These are phyloP conservation scores for Ceratobasidium sp. DNA, from an alignment of 1,284 basidiomycete species.

Conservation along the genomic window DNA sequence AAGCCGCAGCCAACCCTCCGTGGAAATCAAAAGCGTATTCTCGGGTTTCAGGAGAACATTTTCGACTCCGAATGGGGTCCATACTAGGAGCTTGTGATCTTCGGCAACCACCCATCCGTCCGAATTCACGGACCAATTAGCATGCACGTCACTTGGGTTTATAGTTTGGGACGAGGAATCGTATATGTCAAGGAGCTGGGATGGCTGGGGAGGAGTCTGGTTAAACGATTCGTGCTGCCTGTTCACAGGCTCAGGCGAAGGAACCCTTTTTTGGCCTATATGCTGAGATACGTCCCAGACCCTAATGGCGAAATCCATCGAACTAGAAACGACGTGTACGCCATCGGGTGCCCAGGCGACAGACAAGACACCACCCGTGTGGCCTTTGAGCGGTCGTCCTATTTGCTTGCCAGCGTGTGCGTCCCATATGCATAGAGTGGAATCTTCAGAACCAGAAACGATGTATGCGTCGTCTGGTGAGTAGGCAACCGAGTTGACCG, in stretches of 20 bases:
- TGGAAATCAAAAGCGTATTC: not conserved
- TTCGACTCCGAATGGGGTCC: not conserved
- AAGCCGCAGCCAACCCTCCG: not conserved
- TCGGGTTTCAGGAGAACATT: not conserved
- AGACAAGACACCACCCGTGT: not conserved
- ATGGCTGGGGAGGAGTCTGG: too few species aligned
- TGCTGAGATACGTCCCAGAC: not conserved
- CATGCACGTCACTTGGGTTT: too few species aligned
- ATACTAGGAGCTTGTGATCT: not conserved
- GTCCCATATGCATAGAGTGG: not conserved
- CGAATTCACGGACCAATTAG: not conserved
- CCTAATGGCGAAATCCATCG: not conserved
- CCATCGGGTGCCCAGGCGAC: not conserved
- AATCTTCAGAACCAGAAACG: not conserved
- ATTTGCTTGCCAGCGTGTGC: not conserved
- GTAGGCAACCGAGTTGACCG: not conserved
- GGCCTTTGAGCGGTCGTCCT: not conserved
- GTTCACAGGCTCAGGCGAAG: too few species aligned
- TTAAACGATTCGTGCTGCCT: too few species aligned
- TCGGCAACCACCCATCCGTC: slow-evolving; percentile 19
- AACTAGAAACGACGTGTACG: not conserved
- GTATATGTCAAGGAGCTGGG: too few species aligned
- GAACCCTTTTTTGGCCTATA: too few species aligned
- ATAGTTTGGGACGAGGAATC: too few species aligned
- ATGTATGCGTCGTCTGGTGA: not conserved